phyloP scores from a whole-genome alignment of 441 rosid species.

The Raphanus hybrid region DNA sequence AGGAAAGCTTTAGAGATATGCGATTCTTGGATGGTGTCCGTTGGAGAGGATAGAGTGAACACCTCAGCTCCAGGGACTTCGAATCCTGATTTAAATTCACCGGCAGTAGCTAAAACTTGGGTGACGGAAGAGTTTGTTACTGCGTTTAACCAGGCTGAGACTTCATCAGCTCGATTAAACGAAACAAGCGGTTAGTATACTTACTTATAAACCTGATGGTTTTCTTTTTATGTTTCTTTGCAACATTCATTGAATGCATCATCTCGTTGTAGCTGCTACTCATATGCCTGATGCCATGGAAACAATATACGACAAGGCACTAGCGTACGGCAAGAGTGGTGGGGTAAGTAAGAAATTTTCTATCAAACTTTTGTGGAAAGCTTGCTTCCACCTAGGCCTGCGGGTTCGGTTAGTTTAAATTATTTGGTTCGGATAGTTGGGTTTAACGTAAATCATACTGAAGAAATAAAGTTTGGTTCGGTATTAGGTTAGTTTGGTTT shows the following conservation, averaged over 20 bases:
- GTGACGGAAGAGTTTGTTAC: slow-evolving; percentile 63
- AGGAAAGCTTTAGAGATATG: slow-evolving; percentile 65
- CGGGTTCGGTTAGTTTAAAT: too few relatives aligned
- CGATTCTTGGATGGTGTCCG: slow-evolving; percentile 57
- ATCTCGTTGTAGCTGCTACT: slow-evolving; percentile 51
- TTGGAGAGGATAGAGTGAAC: slow-evolving; percentile 42
- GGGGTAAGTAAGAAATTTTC: slow-evolving; percentile 56
- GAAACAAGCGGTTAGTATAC: slow-evolving; percentile 1
- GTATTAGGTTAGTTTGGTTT: too few relatives aligned
- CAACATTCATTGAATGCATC: slow-evolving; percentile 17
- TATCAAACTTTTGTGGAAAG: background rate
- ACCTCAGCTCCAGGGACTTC: slow-evolving; percentile 31
- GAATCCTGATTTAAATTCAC: slow-evolving; percentile 46
- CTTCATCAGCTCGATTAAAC: slow-evolving; percentile 53
- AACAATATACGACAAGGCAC: slow-evolving; percentile 61
- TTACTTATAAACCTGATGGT: too few relatives aligned
- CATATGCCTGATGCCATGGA: slow-evolving; percentile 92
- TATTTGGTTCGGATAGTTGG: too few relatives aligned
- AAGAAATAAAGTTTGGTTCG: too few relatives aligned
- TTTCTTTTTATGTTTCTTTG: background rate
- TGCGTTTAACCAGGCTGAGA: slow-evolving; percentile 67
- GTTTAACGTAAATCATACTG: too few relatives aligned
- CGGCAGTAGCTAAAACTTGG: slow-evolving; percentile 56
- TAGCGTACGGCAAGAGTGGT: slow-evolving; percentile 65
- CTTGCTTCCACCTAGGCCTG: background rate